Percentiles rank a stretch among this genome's conserved stretches.
Conservation (phyloP, 169 alveolate genomes). For the Perkinsus olseni region DNA sequence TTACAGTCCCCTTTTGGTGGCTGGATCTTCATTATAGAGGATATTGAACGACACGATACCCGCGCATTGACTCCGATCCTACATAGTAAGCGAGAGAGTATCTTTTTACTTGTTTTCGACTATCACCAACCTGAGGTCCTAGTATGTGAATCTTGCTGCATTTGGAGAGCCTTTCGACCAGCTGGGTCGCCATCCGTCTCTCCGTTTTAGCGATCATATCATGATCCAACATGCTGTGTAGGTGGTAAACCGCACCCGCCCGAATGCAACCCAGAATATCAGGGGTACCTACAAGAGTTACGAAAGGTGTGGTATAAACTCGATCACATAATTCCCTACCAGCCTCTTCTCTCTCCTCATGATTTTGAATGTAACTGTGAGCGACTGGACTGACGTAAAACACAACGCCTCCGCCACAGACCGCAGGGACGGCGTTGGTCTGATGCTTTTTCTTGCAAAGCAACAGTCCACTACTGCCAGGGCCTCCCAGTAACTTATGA, state of each 20-base stretch:
- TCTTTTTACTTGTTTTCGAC: neutral
- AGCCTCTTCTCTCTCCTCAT: constrained; percentile 83
- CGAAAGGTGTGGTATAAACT: too few species aligned
- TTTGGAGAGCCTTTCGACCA: neutral
- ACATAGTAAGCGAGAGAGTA: neutral
- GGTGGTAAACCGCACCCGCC: constrained; percentile 67
- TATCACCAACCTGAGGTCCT: neutral
- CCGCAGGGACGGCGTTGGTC: constrained; percentile 52
- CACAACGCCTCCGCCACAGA: constrained; percentile 78
- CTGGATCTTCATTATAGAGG: neutral
- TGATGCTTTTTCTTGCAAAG: constrained; percentile 62
- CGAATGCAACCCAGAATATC: constrained; percentile 78
- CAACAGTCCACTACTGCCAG: constrained; percentile 67
- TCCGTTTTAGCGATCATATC: neutral
- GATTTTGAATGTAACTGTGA: constrained; percentile 61
- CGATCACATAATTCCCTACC: constrained; percentile 39
- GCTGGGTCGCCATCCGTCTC: neutral
- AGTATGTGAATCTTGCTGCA: neutral
- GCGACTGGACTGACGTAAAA: constrained; percentile 72
- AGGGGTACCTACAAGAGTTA: constrained; percentile 49
- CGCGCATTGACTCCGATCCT: neutral
- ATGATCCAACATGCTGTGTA: constrained; percentile 11
- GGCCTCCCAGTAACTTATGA: constrained; percentile 87
- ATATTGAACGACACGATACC: neutral
- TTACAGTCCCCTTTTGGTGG: neutral